Evolutionary conservation across 257 asterid genomes (phyloP).

Genomic region (Solanum pennellii): DNA sequence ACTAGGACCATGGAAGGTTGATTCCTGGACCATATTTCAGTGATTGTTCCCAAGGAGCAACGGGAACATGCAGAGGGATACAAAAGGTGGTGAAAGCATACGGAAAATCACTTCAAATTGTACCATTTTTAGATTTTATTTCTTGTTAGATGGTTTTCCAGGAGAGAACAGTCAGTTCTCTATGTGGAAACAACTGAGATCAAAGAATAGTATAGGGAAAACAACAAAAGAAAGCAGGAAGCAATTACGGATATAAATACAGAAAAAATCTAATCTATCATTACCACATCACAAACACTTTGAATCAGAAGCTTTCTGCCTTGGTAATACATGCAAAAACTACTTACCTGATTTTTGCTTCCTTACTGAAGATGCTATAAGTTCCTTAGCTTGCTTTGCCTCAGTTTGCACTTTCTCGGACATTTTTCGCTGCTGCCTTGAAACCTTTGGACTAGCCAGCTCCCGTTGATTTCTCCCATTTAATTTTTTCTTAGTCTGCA

Average conservation of each 20-base stretch:
- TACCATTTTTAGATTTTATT: neutral
- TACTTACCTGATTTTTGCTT: slow-evolving; percentile 71
- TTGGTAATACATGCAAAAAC: neutral
- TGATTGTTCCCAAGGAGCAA: neutral
- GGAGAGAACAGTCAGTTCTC: neutral
- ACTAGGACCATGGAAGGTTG: neutral
- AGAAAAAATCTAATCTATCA: neutral
- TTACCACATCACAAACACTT: neutral
- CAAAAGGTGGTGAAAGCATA: neutral
- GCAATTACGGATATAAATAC: neutral
- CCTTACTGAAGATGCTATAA: slow-evolving; percentile 83
- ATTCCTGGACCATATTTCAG: neutral
- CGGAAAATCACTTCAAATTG: neutral
- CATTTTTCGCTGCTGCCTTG: slow-evolving; percentile 53
- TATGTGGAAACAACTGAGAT: neutral
- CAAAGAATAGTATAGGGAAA: neutral
- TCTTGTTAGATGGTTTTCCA: neutral
- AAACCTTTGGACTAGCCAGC: slow-evolving; percentile 47
- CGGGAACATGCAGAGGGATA: neutral
- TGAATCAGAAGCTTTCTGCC: neutral
- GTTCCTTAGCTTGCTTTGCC: slow-evolving; percentile 58
- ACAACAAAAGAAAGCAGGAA: neutral
- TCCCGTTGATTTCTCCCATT: slow-evolving; percentile 44
- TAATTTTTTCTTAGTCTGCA: slow-evolving; percentile 67
- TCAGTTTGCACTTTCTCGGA: slow-evolving; percentile 49